Conservation (phyloP, 208 protist species). For the Wallacemonas sp. region DNA sequence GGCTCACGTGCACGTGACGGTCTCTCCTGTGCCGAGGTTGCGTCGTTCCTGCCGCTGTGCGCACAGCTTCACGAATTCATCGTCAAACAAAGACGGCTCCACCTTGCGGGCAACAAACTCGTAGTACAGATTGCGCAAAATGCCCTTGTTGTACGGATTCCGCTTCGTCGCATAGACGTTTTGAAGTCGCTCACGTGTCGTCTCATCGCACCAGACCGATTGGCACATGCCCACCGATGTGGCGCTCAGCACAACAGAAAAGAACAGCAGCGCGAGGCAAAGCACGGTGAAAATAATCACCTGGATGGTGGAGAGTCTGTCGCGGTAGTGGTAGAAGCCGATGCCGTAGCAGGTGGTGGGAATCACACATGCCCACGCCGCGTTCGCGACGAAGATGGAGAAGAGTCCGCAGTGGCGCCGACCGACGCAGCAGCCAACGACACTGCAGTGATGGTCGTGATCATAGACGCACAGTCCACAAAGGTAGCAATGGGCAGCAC, state of each 20-base stretch:
- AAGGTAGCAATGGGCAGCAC: slow-evolving; percentile 89
- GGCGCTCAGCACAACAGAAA: slow-evolving; percentile 11
- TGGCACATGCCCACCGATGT: slow-evolving; percentile 37
- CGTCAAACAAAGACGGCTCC: slow-evolving; percentile 51
- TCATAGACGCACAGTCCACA: slow-evolving; percentile 85
- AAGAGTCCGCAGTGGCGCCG: slow-evolving; percentile 68
- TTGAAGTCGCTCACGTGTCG: slow-evolving; percentile 79
- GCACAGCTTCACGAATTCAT: slow-evolving; percentile 72
- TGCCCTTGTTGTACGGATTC: slow-evolving; percentile 65
- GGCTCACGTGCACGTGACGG: slow-evolving; percentile 24
- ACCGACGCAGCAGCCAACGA: slow-evolving; percentile 84
- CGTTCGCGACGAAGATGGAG: slow-evolving; percentile 42
- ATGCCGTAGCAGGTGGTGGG: slow-evolving; percentile 27
- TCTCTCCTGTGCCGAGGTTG: slow-evolving; percentile 27
- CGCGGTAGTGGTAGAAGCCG: slow-evolving; percentile 23
- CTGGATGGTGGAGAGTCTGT: slow-evolving; percentile 14
- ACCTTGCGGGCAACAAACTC: slow-evolving; percentile 36
- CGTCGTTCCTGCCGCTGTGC: slow-evolving; percentile 29
- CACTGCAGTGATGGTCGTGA: slow-evolving; percentile 90
- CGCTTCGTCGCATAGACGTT: slow-evolving; percentile 56
- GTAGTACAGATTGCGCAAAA: slow-evolving; percentile 51
- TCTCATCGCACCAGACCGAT: slow-evolving; percentile 28
- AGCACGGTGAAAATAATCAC: slow-evolving; percentile 13
- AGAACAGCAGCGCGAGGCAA: slow-evolving; percentile 21
- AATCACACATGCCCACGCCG: slow-evolving; percentile 17